Base-by-base conservation (phyloP, 495 filamentous ascomycete species). In the Aspergillus asperescens region DNA sequence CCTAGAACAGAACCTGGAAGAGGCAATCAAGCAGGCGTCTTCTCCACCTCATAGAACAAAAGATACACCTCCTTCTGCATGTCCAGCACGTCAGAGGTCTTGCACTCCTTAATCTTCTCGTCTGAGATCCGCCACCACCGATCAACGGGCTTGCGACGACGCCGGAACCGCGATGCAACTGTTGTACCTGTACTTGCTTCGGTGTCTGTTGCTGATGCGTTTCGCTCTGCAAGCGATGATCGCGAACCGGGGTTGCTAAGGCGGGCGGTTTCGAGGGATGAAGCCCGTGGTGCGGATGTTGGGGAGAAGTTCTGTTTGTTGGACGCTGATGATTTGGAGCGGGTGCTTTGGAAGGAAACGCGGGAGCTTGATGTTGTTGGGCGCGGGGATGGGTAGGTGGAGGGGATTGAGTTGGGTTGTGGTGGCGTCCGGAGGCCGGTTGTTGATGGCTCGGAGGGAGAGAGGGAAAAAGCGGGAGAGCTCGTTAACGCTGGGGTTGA, bases 51-150 rank as follows among this genome's bases (percentile, higher is more conserved):
- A 63, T 99, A 99, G 65, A 99, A 99, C 22, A 99, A 72, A 59
- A 99, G 70, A 66, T 97, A 99, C 0, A 96, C 92, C 66, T 96
- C 93, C 57, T 84, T 85, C 66, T 96, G 90, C 92, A 96, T 96
- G 8, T 80, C 79, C 48, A 99, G 63, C 18, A 99, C 89, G 46
- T 99, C 92, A 43, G 79, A 81, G 2, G 90, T 97, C 68, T 87
- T 93, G 50, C 88, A 85, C 62, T 96, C 92, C 62, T 92, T 95
- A 51, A 97, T 79, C 63, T 96, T 96, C 29, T 97, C 93, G 63
- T 99, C 93, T 32, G 91, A 96, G 41, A 99, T 96, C 12, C 93
- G 81, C 93, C 93, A 99, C 93, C 93, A 99, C 16, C 88, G 79
- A 59, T 87, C 79, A 48, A 72, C 80, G n/a, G 73, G 59, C 56